Percentiles rank a stretch among this genome's conserved stretches.
Conservation (phyloP, 2,329 filamentous ascomycete genomes). For the Arthrobotrys musiformis region DNA sequence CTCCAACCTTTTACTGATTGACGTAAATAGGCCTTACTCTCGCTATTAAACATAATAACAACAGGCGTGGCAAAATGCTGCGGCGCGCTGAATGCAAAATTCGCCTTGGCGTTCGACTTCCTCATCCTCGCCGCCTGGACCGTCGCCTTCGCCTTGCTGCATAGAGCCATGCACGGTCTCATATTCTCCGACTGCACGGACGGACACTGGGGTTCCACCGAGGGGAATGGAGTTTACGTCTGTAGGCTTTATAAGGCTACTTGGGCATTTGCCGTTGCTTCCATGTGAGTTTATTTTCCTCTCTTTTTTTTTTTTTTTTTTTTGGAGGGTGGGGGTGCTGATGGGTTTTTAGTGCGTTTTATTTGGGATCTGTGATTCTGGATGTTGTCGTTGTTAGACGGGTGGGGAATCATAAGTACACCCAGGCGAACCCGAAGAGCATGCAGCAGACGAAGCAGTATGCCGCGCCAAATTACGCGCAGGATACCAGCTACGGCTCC, state of each 20-base stretch:
- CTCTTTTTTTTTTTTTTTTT: neutral
- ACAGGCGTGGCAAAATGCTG: slow-evolving; percentile 53
- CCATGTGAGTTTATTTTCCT: slow-evolving; percentile 32
- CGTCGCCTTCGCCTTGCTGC: slow-evolving; percentile 46
- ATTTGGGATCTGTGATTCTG: slow-evolving; percentile 27
- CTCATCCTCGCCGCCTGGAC: slow-evolving; percentile 28
- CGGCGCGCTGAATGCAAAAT: slow-evolving; percentile 50
- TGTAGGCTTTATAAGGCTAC: slow-evolving; percentile 52
- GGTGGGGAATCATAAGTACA: slow-evolving; percentile 52
- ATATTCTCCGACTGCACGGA: slow-evolving; percentile 30
- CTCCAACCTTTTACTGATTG: neutral
- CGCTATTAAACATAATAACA: slow-evolving; percentile 45
- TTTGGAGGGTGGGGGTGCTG: neutral
- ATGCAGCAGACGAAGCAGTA: slow-evolving; percentile 56
- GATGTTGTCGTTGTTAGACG: slow-evolving; percentile 48
- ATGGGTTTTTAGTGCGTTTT: neutral
- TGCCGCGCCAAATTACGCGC: slow-evolving; percentile 41
- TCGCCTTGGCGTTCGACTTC: slow-evolving; percentile 38
- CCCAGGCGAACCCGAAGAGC: slow-evolving; percentile 53
- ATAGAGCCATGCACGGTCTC: slow-evolving; percentile 38
- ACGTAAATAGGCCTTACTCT: slow-evolving; percentile 29
- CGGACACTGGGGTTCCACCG: slow-evolving; percentile 30
- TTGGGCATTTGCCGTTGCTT: slow-evolving; percentile 38
- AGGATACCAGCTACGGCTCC: slow-evolving; percentile 54
- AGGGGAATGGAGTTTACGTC: slow-evolving; percentile 42